Evolutionary conservation across 306 rosid species (phyloP).

Genomic region (Clitoria ternatea): DNA sequence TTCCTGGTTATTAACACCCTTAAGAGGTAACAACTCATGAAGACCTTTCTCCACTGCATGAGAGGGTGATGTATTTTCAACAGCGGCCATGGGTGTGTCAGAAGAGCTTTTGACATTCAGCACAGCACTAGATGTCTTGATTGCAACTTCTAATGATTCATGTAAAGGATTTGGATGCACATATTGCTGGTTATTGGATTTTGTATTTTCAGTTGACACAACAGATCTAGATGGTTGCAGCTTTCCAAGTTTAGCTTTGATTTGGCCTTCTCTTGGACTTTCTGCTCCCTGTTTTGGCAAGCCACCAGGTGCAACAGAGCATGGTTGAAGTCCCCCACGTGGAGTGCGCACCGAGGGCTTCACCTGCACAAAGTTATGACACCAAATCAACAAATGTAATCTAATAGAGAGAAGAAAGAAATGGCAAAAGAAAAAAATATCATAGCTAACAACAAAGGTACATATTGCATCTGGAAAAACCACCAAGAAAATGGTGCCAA

Average conservation of each 20-base stretch:
- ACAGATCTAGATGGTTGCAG: conserved; percentile 43
- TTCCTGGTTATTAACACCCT: conserved; percentile 23
- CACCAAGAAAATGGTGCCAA: neutral
- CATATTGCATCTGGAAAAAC: conserved; percentile 1
- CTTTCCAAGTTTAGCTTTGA: conserved; percentile 50
- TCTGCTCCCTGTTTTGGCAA: conserved; percentile 47
- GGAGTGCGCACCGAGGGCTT: conserved; percentile 62
- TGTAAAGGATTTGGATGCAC: conserved; percentile 30
- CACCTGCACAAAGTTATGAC: conserved; percentile 39
- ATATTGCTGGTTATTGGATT: conserved; percentile 30
- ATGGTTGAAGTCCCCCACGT: conserved; percentile 48
- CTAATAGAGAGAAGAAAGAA: neutral
- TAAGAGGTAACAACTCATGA: conserved; percentile 25
- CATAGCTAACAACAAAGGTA: neutral
- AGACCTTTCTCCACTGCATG: neutral
- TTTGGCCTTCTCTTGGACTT: conserved; percentile 42
- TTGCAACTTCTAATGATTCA: conserved; percentile 38
- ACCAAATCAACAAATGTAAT: conserved; percentile 16
- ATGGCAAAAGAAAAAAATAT: neutral
- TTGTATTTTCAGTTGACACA: conserved; percentile 19
- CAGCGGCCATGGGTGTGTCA: conserved; percentile 17
- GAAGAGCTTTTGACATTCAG: conserved; percentile 30
- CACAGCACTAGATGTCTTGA: conserved; percentile 22
- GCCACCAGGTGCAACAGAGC: conserved; percentile 40
- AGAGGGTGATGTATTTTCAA: conserved; percentile 9